These are phyloP conservation scores for Neofusicoccum ribis DNA, from an alignment of 2,329 filamentous ascomycete species.

Conservation along the genomic window DNA sequence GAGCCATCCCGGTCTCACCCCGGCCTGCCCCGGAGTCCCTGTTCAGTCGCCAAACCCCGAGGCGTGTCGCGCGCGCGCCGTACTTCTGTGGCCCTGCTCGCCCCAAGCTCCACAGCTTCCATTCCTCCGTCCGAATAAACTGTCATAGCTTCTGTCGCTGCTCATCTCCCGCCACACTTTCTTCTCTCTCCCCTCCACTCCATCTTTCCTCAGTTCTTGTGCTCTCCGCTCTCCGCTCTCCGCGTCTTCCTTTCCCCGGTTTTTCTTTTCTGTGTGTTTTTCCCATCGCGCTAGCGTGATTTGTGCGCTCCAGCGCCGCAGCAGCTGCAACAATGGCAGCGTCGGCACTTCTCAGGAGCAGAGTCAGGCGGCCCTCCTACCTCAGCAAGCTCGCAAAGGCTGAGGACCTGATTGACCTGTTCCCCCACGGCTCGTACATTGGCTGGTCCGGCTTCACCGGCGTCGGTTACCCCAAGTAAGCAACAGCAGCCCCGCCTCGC, in stretches of 20 bases:
- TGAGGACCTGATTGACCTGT: constrained; percentile 76
- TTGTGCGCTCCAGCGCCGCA: not conserved
- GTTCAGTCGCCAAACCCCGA: not conserved
- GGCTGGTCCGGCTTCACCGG: constrained; percentile 92
- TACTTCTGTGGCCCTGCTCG: not conserved
- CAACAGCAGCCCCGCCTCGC: not conserved
- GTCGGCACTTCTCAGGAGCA: constrained; percentile 73
- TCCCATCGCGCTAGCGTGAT: not conserved
- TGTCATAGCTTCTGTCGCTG: constrained; percentile 14
- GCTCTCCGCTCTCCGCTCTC: not conserved
- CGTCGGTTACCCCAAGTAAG: constrained; percentile 83
- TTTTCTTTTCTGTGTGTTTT: not conserved
- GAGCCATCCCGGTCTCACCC: constrained; percentile 2
- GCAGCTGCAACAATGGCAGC: constrained; percentile 49
- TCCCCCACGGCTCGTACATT: constrained; percentile 82
- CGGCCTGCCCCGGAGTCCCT: constrained; percentile 4
- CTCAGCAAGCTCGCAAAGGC: constrained; percentile 77
- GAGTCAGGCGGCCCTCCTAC: constrained; percentile 73
- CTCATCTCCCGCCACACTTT: constrained; percentile 7
- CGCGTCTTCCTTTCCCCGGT: not conserved
- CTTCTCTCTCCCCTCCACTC: not conserved
- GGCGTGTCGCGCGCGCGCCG: not conserved
- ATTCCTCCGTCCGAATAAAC: constrained; percentile 15
- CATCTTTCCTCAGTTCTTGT: not conserved
- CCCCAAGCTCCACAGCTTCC: constrained; percentile 10